Conservation (phyloP, 768 basidiomycete genomes). For the Dendrothele bispora region DNA sequence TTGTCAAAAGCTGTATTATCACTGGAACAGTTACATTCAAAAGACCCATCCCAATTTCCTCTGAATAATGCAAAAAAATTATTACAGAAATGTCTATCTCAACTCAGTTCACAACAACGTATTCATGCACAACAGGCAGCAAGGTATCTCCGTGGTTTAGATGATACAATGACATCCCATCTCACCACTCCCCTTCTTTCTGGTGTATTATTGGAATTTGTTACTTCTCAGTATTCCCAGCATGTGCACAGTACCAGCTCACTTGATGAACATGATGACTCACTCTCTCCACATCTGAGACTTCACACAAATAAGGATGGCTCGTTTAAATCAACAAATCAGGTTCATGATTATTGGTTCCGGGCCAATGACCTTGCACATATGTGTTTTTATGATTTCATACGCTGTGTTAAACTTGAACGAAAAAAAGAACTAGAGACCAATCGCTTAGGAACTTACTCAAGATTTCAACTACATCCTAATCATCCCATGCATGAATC, state of each 20-base stretch:
- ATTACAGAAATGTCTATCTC: conserved; percentile 30
- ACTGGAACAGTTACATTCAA: background rate
- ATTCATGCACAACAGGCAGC: conserved; percentile 35
- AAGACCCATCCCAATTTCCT: background rate
- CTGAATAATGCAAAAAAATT: conserved; percentile 17
- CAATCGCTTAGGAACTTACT: background rate
- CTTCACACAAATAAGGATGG: conserved; percentile 8
- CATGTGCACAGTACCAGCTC: background rate
- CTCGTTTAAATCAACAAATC: conserved; percentile 12
- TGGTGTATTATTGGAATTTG: conserved; percentile 9
- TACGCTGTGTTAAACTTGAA: conserved; percentile 9
- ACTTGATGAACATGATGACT: background rate
- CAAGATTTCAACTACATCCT: background rate
- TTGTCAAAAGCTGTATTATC: conserved; percentile 22
- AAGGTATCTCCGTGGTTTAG: conserved; percentile 24
- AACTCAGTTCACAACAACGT: conserved; percentile 27
- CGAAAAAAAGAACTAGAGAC: conserved; percentile 1
- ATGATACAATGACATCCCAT: conserved; percentile 27
- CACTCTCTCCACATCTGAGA: background rate
- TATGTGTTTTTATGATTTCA: conserved; percentile 29
- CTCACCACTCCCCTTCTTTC: conserved; percentile 25
- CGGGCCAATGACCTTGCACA: conserved; percentile 11
- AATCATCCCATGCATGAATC: conserved; percentile 11
- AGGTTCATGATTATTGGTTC: conserved; percentile 27
- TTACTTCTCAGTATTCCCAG: background rate